Evolutionary conservation across 140 eudicot species (phyloP), one percentile per base, ranked within the genome.

Genomic region (Stevia rebaudiana): DNA sequence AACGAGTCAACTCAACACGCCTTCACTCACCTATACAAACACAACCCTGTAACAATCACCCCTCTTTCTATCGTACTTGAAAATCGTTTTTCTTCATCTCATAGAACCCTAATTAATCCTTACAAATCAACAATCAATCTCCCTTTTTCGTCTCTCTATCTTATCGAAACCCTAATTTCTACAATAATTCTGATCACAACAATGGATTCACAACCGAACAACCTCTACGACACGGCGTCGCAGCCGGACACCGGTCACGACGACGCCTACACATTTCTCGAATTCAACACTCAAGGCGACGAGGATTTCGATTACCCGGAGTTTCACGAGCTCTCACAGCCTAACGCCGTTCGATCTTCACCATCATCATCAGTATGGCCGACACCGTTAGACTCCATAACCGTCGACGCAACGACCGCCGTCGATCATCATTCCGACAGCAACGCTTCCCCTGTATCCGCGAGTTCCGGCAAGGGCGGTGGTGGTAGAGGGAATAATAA

Each of bases 231-330:
- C 39, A 88, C 99, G 56, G 90, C 97, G n/a, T 94, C 99, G 12
- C 99, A 94, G 78, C 99, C 99, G 40, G 95, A 88, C 81, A 83
- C 94, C 36, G 90, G 84, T 44, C 73, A 75, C 81, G 95, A 91
- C 72, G 95, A 92, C 74, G 95, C 98, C 13, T 94, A 94, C 79
- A 88, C 99, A 3, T 94, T 94, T 65, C 82, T 94, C 58, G 99
- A 94, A 67, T 94, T 94, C 81, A 88, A 83, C 81, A 84, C 97
- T 3, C 90, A 84, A 67, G 95, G 81, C 55, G 94, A 76, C 49
- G 95, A 81, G 33, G 90, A 80, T 64, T 84, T 77, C 75, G 81
- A 83, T 75, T 92, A 81, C 71, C 91, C 95, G 0, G 85, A 92
- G 22, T 92, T 88, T 41, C 85, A 85, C 21, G 87, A 84, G 76